Conservation (phyloP, 176 grass and related monocot species). For the Carex kokanica region DNA sequence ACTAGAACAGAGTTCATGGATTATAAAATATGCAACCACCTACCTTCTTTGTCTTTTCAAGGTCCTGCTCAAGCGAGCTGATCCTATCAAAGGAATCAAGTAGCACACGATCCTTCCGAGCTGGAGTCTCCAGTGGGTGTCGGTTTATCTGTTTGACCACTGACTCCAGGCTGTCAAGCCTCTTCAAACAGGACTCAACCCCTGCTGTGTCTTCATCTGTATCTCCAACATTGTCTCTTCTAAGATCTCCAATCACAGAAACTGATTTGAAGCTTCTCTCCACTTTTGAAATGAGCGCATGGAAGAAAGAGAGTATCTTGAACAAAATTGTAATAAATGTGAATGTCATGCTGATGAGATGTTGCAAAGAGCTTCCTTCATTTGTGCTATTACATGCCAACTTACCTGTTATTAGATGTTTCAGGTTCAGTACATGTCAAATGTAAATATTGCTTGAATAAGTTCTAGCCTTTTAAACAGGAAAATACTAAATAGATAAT, state of each 20-base stretch:
- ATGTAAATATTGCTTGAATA: background rate
- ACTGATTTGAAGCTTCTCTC: slow-evolving; percentile 41
- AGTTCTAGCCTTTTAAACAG: background rate
- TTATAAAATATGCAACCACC: slow-evolving; percentile 11
- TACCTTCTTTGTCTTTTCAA: slow-evolving; percentile 96
- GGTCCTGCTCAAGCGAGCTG: slow-evolving; percentile 87
- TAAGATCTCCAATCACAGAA: slow-evolving; percentile 22
- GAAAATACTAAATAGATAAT: background rate
- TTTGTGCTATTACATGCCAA: slow-evolving; percentile 30
- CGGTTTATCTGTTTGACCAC: slow-evolving; percentile 72
- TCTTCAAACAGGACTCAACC: slow-evolving; percentile 57
- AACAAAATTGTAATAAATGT: slow-evolving; percentile 51
- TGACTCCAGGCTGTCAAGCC: slow-evolving; percentile 73
- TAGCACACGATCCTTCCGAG: slow-evolving; percentile 68
- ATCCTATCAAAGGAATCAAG: slow-evolving; percentile 93
- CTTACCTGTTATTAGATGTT: slow-evolving; percentile 39
- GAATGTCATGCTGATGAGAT: slow-evolving; percentile 54
- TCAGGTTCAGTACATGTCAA: slow-evolving; percentile 19
- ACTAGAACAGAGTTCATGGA: background rate
- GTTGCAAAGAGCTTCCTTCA: slow-evolving; percentile 47
- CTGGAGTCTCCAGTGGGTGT: slow-evolving; percentile 69
- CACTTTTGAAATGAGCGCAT: slow-evolving; percentile 33
- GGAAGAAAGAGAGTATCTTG: slow-evolving; percentile 64
- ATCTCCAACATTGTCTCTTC: slow-evolving; percentile 29
- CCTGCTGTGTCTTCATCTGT: slow-evolving; percentile 45